Evolutionary conservation across 75 land plant species (phyloP).

Genomic region (Cryptomeria japonica): DNA sequence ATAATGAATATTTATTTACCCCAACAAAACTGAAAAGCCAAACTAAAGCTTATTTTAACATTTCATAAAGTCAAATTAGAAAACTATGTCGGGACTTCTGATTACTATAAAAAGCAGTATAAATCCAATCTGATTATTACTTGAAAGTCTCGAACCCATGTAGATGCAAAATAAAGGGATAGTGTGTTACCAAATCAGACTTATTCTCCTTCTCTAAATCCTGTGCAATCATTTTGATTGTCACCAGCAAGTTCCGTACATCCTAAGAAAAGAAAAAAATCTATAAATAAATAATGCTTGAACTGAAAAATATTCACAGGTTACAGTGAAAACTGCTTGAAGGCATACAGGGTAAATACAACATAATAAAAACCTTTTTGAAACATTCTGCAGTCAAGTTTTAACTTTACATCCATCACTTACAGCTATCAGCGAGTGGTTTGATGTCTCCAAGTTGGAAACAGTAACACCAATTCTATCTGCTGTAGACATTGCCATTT

Average conservation of each 20-base stretch:
- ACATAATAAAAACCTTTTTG: no score
- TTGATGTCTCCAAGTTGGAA: conserved; percentile 6
- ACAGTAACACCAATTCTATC: conserved; percentile 6
- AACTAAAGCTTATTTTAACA: background rate
- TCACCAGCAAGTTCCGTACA: conserved; percentile 36
- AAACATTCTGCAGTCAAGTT: no score
- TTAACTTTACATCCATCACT: background rate
- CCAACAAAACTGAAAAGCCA: background rate
- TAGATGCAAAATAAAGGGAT: background rate
- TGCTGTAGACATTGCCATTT: conserved; percentile 10
- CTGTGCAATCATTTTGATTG: conserved; percentile 63
- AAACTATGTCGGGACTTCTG: no score
- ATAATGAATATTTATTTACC: no score
- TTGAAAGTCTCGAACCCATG: background rate
- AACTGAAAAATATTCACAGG: background rate
- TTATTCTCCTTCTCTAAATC: conserved; percentile 66
- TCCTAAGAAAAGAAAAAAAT: conserved; percentile 33
- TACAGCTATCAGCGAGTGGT: background rate
- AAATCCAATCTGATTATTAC: background rate
- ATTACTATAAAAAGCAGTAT: background rate
- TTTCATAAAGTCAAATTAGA: background rate
- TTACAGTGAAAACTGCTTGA: background rate
- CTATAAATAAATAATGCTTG: background rate
- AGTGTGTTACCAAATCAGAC: conserved; percentile 37
- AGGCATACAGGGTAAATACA: no score